Evolutionary conservation across 495 filamentous ascomycete species (phyloP).

Genomic region (Trichoderma gamsii): DNA sequence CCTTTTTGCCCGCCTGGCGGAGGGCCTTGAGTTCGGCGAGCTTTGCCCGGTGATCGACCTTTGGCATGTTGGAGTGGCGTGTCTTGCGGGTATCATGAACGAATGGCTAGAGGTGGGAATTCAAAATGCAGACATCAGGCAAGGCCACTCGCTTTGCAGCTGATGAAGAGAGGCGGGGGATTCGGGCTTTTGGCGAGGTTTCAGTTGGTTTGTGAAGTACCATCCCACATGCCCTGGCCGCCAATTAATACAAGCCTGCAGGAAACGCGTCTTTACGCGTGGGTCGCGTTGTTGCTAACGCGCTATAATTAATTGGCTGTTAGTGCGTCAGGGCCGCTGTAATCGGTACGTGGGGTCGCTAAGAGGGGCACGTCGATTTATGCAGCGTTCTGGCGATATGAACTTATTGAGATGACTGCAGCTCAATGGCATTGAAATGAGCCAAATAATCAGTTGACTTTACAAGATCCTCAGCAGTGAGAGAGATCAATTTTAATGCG

Average conservation of each 20-base stretch:
- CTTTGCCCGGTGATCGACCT: slow-evolving; percentile 39
- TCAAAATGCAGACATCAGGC: slow-evolving; percentile 10
- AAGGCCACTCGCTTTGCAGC: slow-evolving; percentile 22
- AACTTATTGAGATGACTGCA: not conserved
- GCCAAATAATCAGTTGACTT: not conserved
- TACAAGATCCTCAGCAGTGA: no score
- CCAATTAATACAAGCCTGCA: not conserved
- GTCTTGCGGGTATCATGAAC: not conserved
- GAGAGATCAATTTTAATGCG: no score
- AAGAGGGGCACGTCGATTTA: not conserved
- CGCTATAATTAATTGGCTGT: slow-evolving; percentile 7
- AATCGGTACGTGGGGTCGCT: slow-evolving; percentile 1
- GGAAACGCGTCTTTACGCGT: slow-evolving; percentile 11
- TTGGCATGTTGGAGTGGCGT: slow-evolving; percentile 34
- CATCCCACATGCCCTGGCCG: not conserved
- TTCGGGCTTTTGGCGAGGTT: not conserved
- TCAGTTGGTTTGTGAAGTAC: not conserved
- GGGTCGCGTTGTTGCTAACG: not conserved
- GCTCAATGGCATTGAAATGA: not conserved
- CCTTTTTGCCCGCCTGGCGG: slow-evolving; percentile 83
- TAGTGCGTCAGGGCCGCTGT: not conserved
- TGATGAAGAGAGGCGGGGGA: not conserved
- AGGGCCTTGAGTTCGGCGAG: slow-evolving; percentile 80
- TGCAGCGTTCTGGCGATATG: not conserved
- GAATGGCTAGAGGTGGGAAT: not conserved